Base-by-base conservation (phyloP, 2,329 filamentous ascomycete species). In the Aspergillus phoenicis region DNA sequence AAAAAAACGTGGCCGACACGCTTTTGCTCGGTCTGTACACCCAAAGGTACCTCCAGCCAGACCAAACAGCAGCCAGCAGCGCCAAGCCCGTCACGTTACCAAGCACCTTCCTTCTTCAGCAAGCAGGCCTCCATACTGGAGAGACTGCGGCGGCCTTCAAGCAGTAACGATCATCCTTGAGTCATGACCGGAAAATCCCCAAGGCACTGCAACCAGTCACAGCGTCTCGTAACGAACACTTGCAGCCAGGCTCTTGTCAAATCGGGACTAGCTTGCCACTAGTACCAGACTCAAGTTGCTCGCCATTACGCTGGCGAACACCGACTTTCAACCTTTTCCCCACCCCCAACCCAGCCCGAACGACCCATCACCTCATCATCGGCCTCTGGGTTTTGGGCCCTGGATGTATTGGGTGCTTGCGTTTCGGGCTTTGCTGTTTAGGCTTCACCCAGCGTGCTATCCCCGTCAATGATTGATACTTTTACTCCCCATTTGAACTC, bases 141-240 rank as follows among this genome's bases (percentile, higher is more conserved):
- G 36, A 45, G 38, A 13, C 57, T 58, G 53, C 33, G 41, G 36
- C 33, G 58, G 47, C 47, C 26, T 30, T 28, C 47, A 62, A 57
- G 56, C 41, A 59, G 62, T 54, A 64, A 54, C 38, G 62, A 64
- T 64, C 59, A 57, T 39, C 53, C 43, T 64, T 64, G 62, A 62
- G 55, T 64, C 59, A 64, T 64, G 59, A 53, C 48, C 61, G 61
- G 61, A 49, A 62, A 62, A 62, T 43, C 61, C 57, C 61, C 56
- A 54, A 20, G 30, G 11, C 26, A 10, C 7, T 15, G 15, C 49
- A 57, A 26, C 61, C 61, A 62, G 43, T 60, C 58, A 62, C 26
- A n/a, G 20, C 49, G 54, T 8, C 39, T 58, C 47, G 41, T 56
- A 24, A 56, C 47, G 52, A 61, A 61, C 51, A 58, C 59, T 59